Evolutionary conservation across 768 basidiomycete species (phyloP), one percentile per base, ranked within the genome.

Genomic region (Collybia nuda): DNA sequence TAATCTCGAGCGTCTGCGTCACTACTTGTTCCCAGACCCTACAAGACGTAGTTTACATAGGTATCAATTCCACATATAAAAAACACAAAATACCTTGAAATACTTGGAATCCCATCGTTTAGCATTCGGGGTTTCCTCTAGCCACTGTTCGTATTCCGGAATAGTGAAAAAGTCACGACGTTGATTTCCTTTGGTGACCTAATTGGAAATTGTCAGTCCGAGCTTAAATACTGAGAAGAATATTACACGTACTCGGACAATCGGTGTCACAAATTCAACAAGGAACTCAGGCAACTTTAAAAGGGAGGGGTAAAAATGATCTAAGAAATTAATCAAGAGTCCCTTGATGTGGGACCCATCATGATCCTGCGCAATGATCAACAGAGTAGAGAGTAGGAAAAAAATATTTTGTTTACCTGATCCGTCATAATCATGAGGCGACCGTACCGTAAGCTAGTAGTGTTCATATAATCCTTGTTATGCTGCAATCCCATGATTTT

Each of bases 291-390:
- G 88, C 15, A 97, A 69, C 65, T 86, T 93, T 50, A 99, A 78
- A 18, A 99, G 75, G 1, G 96, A 97, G 0, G 97, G 97, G 68
- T 88, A 98, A 68, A 94, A 98, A 65, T 95, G 89, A 62, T 98
- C 97, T 53, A 99, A 73, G 67, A 94, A 98, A 70, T 99, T 99
- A 73, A 99, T 95, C 43, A 99, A 78, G 6, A 98, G 81, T n/a
- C 97, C 97, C 69, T 99, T 99, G 74, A 99, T 99, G 71, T 99
- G 97, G n/a, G 97, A 98, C 45, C 97, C 97, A 70, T 99, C 97
- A 71, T 98, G 93, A 82, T 99, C 97, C 93, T 97, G 63, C 3
- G 44, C 17, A 17, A 17, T 8, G 21, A 51, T 54, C 11, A 38
- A 40, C 36, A 37, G 40, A 46, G 44, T 21, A 14, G 14, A 28